Conservation (phyloP, 1,139 yeast species). For the Diutina catenulata region DNA sequence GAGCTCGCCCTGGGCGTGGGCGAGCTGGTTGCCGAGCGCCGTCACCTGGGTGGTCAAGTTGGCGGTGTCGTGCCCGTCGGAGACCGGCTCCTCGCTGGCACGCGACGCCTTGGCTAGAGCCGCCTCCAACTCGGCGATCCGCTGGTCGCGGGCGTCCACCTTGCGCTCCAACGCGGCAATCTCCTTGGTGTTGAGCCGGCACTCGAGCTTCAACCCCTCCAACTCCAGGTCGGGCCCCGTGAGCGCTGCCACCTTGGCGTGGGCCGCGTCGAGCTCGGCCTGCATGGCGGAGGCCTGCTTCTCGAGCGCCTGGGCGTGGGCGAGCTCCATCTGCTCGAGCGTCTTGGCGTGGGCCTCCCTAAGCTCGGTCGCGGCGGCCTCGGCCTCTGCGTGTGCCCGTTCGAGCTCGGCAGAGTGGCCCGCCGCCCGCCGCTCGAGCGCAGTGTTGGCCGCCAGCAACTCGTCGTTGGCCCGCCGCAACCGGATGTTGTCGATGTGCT, state of each 20-base stretch:
- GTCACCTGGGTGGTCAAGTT: too few relatives aligned
- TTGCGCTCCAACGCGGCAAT: not conserved
- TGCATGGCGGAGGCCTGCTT: not conserved
- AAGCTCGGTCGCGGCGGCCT: not conserved
- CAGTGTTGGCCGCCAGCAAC: slow-evolving; percentile 7
- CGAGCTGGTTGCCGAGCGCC: too few relatives aligned
- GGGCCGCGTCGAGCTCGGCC: not conserved
- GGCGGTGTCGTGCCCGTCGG: too few relatives aligned
- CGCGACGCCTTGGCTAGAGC: not conserved
- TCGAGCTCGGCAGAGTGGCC: too few relatives aligned
- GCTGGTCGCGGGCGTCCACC: not conserved
- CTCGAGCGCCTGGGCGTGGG: not conserved
- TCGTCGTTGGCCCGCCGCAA: slow-evolving; percentile 21
- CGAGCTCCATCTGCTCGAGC: not conserved
- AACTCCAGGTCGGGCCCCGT: not conserved
- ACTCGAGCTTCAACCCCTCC: not conserved
- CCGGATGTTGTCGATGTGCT: slow-evolving; percentile 32
- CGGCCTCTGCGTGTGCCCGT: not conserved
- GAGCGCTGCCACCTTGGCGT: not conserved
- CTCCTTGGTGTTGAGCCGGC: not conserved
- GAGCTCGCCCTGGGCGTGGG: too few relatives aligned
- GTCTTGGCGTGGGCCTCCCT: not conserved
- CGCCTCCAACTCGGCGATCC: not conserved
- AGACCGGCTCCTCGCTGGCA: too few relatives aligned
- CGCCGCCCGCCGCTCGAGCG: slow-evolving; percentile 5